A percentile compares a stretch with the other conserved stretches of the same genome.
phyloP scores from a whole-genome alignment of 108 stramenopile genomes.

The Cyclotella sp. region DNA sequence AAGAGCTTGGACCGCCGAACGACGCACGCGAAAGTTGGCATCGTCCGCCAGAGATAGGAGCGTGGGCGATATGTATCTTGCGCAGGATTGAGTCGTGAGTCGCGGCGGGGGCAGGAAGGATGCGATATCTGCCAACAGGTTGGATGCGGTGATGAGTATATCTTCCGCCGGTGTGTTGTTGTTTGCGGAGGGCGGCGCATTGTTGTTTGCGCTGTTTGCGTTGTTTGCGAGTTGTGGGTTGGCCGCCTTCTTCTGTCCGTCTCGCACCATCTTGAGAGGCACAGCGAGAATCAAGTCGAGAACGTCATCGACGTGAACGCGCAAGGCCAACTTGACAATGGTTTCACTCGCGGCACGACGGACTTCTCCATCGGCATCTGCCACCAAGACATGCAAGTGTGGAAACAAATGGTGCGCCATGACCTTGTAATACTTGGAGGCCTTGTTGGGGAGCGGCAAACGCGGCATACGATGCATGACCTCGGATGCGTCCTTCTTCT shows the following conservation, averaged over 20 bases:
- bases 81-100: constrained; percentile 52
- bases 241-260: constrained; percentile 29
- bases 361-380: constrained; percentile 82
- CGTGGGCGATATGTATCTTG: constrained; percentile 78
- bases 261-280: constrained; percentile 68
- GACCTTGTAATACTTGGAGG: constrained; percentile 67
- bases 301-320: constrained; percentile 70
- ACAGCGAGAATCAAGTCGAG: constrained; percentile 63
- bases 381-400: constrained; percentile 64
- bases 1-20: constrained; percentile 92
- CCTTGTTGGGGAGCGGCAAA: constrained; percentile 36
- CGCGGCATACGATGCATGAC: constrained; percentile 1
- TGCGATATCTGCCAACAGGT: constrained; percentile 89
- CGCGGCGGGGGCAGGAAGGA: constrained; percentile 51
- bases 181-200: not conserved
- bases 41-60: constrained; percentile 90
- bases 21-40: constrained; percentile 93
- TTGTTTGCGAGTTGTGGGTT: constrained; percentile 3
- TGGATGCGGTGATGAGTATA: constrained; percentile 92
- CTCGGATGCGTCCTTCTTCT: too few relatives aligned
- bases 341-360: constrained; percentile 82
- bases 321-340: constrained; percentile 71
- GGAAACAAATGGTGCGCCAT: constrained; percentile 65
- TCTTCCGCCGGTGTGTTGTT: constrained; percentile 75
- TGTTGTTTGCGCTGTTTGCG: constrained; percentile 4